phyloP scores from a whole-genome alignment of 805 yeast species.

The Suhomyces xylopsoci region DNA sequence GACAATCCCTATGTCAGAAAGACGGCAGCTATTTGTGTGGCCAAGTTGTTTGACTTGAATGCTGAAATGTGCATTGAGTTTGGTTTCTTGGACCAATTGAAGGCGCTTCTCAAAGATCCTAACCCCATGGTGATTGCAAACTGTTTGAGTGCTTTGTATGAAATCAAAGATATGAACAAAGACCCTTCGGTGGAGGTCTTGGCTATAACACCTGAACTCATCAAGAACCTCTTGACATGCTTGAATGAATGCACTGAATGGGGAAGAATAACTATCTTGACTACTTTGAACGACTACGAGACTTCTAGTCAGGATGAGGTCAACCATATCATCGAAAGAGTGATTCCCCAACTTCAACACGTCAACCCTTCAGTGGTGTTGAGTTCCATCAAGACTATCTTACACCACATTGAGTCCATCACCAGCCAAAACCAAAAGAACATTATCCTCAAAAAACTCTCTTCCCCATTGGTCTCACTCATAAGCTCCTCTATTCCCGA shows the following conservation, averaged over 20 bases:
- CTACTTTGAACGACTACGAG: slow-evolving; percentile 71
- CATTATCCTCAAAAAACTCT: slow-evolving; percentile 60
- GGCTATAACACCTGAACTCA: slow-evolving; percentile 37
- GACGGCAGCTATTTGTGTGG: slow-evolving; percentile 96
- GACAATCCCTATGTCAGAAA: slow-evolving; percentile 97
- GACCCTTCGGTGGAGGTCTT: slow-evolving; percentile 39
- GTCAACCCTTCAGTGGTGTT: slow-evolving; percentile 94
- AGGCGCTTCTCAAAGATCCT: slow-evolving; percentile 70
- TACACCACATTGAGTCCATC: slow-evolving; percentile 60
- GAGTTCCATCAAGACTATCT: slow-evolving; percentile 74
- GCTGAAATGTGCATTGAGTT: slow-evolving; percentile 78
- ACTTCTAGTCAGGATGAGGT: slow-evolving; percentile 63
- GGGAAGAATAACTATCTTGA: slow-evolving; percentile 91
- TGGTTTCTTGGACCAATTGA: slow-evolving; percentile 73
- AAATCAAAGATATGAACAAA: slow-evolving; percentile 69
- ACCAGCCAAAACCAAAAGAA: slow-evolving; percentile 38
- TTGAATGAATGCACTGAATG: slow-evolving; percentile 98
- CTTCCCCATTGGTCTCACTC: slow-evolving; percentile 84
- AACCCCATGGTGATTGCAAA: slow-evolving; percentile 98
- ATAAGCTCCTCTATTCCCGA: slow-evolving; percentile 84
- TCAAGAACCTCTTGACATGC: slow-evolving; percentile 70
- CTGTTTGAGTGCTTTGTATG: slow-evolving; percentile 81
- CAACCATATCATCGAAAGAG: slow-evolving; percentile 80
- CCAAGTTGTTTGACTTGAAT: slow-evolving; percentile 85
- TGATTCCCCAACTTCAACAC: slow-evolving; percentile 93